phyloP scores from a whole-genome alignment of 2,329 filamentous ascomycete species.

The Xylariaceae sp. region DNA sequence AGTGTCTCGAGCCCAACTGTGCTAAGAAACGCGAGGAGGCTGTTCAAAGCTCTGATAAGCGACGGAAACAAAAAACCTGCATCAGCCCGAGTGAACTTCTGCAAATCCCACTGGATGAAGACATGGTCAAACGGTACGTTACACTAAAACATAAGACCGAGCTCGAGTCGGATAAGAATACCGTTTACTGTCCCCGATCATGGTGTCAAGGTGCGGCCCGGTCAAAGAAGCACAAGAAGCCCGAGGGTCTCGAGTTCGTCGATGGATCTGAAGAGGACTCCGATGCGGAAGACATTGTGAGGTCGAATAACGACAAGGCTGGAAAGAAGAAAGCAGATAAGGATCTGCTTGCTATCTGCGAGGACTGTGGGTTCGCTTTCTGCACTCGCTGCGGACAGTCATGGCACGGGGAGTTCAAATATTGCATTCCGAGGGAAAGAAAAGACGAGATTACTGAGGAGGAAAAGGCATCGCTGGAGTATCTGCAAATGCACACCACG shows the following conservation, averaged over 20 bases:
- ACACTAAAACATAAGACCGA: constrained; percentile 89
- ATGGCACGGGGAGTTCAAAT: constrained; percentile 88
- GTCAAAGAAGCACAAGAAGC: constrained; percentile 73
- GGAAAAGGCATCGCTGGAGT: constrained; percentile 84
- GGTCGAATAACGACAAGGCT: constrained; percentile 34
- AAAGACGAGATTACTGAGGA: constrained; percentile 76
- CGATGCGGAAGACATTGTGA: constrained; percentile 51
- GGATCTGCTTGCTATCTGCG: constrained; percentile 80
- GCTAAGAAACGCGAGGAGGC: constrained; percentile 60
- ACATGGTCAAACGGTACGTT: constrained; percentile 82
- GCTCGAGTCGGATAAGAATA: constrained; percentile 88
- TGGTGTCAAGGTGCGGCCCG: constrained; percentile 92
- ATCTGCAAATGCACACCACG: constrained; percentile 78
- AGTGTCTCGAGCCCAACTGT: constrained; percentile 80
- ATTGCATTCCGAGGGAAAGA: constrained; percentile 68
- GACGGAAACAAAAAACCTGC: constrained; percentile 65
- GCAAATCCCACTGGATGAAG: constrained; percentile 71
- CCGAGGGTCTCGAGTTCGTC: constrained; percentile 63
- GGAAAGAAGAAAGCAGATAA: constrained; percentile 27
- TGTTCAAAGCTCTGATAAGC: constrained; percentile 40
- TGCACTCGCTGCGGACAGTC: constrained; percentile 70
- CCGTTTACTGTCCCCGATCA: constrained; percentile 85
- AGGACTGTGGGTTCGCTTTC: constrained; percentile 88
- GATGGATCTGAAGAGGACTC: constrained; percentile 58
- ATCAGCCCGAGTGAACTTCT: constrained; percentile 83